phyloP scores from a whole-genome alignment of 2,329 filamentous ascomycete genomes.

The Fusarium palustre region DNA sequence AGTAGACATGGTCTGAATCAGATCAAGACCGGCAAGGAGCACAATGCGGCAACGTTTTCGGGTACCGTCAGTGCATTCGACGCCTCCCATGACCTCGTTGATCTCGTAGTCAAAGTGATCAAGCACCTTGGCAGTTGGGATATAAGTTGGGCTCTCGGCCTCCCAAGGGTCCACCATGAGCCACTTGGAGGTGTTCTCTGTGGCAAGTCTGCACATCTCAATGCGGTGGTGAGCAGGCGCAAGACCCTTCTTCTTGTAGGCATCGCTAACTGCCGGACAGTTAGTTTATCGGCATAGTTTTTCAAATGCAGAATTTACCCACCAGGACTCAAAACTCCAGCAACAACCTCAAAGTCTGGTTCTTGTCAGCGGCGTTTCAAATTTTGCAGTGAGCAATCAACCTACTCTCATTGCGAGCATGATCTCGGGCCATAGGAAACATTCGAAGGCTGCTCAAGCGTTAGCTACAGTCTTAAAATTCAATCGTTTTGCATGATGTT shows the following conservation, averaged over 20 bases:
- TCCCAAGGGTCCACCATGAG: constrained; percentile 92
- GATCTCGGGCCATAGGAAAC: constrained; percentile 89
- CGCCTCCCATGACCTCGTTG: constrained; percentile 80
- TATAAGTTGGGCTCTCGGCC: constrained; percentile 82
- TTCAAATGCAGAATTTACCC: constrained; percentile 27
- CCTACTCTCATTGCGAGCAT: constrained; percentile 65
- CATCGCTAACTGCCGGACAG: constrained; percentile 47
- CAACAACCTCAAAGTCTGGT: constrained; percentile 79
- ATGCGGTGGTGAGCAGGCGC: constrained; percentile 55
- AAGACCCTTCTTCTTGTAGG: constrained; percentile 55
- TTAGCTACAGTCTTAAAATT: constrained; percentile 6
- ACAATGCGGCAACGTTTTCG: constrained; percentile 78
- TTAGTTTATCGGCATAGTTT: constrained; percentile 3
- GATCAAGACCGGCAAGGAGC: constrained; percentile 82
- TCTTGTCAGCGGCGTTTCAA: constrained; percentile 10
- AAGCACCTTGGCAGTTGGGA: constrained; percentile 87
- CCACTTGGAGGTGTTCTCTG: constrained; percentile 77
- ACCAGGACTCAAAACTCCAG: constrained; percentile 67
- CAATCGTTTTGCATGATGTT: neutral
- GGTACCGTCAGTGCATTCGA: constrained; percentile 74
- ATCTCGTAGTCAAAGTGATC: constrained; percentile 94
- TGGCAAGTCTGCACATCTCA: constrained; percentile 86
- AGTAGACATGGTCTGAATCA: constrained; percentile 79
- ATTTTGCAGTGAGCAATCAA: constrained; percentile 7
- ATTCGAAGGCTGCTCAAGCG: constrained; percentile 51